Percentiles rank a stretch among this genome's conserved stretches.
These are phyloP conservation scores for Scenedesmus sp. DNA, from an alignment of 163 green algal genomes.

Conservation along the genomic window DNA sequence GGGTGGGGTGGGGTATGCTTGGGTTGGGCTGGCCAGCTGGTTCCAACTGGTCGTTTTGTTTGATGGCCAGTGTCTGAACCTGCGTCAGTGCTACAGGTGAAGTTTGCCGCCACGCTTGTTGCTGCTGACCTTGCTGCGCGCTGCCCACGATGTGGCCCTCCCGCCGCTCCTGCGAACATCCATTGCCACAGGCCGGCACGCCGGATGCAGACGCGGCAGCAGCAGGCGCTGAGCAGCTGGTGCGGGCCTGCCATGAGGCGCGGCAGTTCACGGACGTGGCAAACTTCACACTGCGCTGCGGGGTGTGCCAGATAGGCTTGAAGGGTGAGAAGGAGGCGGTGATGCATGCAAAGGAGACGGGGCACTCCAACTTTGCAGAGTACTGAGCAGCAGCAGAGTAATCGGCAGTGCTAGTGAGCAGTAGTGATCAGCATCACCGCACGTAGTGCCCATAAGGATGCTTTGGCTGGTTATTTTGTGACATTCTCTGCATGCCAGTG, in stretches of 20 bases:
- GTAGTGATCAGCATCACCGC: not conserved
- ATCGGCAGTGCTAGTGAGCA: no score
- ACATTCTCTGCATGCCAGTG: no score
- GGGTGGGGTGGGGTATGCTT: not conserved
- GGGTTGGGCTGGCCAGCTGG: no score
- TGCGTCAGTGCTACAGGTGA: no score
- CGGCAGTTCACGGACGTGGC: constrained; percentile 90
- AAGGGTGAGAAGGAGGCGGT: constrained; percentile 92
- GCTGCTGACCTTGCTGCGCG: not conserved
- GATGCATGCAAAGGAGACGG: constrained; percentile 88
- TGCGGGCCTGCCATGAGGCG: constrained; percentile 70
- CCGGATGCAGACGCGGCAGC: constrained; percentile 55
- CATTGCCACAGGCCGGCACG: constrained; percentile 20
- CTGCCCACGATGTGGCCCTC: not conserved
- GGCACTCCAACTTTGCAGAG: constrained; percentile 89
- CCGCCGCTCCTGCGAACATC: not conserved
- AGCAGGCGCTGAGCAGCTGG: constrained; percentile 49
- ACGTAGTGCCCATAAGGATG: no score
- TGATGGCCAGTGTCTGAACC: no score
- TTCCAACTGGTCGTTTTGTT: no score
- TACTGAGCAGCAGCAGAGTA: constrained; percentile 66
- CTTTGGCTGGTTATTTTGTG: no score
- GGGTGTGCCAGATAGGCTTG: constrained; percentile 78
- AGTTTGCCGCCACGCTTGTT: not conserved
- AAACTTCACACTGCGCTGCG: constrained; percentile 95